Conservation (phyloP, 257 asterid genomes). For the Solanum verrucosum region DNA sequence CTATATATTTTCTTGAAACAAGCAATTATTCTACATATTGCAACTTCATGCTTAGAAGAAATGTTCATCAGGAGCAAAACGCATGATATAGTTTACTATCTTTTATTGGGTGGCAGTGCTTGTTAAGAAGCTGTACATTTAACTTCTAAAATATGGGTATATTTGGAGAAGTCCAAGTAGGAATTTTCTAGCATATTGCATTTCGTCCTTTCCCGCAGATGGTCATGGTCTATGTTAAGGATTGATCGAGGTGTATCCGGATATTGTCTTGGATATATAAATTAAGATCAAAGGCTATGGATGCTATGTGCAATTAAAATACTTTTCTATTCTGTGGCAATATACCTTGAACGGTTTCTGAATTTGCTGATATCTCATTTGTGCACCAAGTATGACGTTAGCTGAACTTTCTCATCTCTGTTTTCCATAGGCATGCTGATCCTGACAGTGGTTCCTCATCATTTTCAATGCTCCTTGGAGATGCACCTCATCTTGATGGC, state of each 20-base stretch:
- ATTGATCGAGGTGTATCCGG: background rate
- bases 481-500: constrained; percentile 97
- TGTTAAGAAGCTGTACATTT: background rate
- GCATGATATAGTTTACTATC: background rate
- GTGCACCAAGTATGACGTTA: background rate
- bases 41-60: background rate
- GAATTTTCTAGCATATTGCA: background rate
- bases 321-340: background rate
- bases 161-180: background rate
- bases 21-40: background rate
- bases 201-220: background rate
- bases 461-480: constrained; percentile 90
- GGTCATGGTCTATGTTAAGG: background rate
- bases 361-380: background rate
- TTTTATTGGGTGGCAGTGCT: background rate
- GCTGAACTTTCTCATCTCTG: background rate
- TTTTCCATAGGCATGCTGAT: constrained; percentile 49
- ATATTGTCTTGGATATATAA: background rate
- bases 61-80: background rate
- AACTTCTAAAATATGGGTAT: background rate
- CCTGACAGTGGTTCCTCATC: constrained; percentile 91
- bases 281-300: background rate
- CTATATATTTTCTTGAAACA: background rate
- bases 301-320: background rate
- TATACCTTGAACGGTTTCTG: background rate